Percentiles rank a stretch among this genome's conserved stretches.
Conservation (phyloP, 129 eudicot genomes). For the Mikania micrantha region DNA sequence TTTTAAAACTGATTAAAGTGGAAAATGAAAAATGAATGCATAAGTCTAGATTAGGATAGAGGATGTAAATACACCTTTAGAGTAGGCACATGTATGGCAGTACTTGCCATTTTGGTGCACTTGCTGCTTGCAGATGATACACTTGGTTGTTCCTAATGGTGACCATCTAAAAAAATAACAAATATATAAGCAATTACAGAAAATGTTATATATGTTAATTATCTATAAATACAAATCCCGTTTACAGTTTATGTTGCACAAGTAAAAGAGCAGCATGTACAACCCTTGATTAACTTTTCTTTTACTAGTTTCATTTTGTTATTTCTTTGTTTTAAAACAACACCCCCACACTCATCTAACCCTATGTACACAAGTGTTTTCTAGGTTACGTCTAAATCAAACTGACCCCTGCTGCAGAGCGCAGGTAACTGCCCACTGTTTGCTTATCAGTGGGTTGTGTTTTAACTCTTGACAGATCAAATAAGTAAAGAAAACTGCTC, state of each 20-base stretch:
- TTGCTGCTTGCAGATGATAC: slow-evolving; percentile 97
- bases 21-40: neutral
- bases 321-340: too few species aligned
- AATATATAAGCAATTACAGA: neutral
- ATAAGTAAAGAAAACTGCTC: neutral
- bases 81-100: slow-evolving; percentile 94
- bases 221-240: too few species aligned
- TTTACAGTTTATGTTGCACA: too few species aligned
- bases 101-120: slow-evolving; percentile 93
- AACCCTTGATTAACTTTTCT: too few species aligned
- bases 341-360: too few species aligned
- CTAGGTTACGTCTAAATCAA: too few species aligned
- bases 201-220: neutral
- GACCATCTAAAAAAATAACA: slow-evolving; percentile 60
- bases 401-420: too few species aligned
- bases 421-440: neutral
- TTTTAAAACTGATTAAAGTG: neutral
- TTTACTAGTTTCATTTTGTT: too few species aligned
- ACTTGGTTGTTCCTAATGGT: slow-evolving; percentile 82
- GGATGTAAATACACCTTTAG: slow-evolving; percentile 57
- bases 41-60: neutral
- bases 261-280: too few species aligned
- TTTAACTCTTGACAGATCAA: neutral
- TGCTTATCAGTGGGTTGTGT: neutral
- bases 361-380: too few species aligned